Evolutionary conservation across 768 basidiomycete species (phyloP).

Genomic region (Boletellus emodensis): DNA sequence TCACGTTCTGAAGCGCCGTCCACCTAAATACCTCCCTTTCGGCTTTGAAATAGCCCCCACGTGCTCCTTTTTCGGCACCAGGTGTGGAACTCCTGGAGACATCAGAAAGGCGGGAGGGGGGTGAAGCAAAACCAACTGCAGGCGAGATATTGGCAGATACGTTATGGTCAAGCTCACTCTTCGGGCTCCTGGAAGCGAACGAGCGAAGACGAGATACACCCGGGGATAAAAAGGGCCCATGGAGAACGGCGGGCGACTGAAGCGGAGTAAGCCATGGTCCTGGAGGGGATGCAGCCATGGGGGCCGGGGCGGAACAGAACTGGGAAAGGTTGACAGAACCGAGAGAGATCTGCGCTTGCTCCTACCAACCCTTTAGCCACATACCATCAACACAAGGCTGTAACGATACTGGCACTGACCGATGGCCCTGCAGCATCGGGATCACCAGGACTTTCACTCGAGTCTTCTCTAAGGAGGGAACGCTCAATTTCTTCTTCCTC

Average conservation of each 20-base stretch:
- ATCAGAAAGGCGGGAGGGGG: constrained; percentile 64
- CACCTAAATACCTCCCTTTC: constrained; percentile 69
- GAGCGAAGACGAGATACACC: constrained; percentile 81
- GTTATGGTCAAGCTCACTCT: constrained; percentile 39
- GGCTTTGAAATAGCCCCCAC: constrained; percentile 18
- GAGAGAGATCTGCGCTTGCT: constrained; percentile 36
- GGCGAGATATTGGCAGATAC: constrained; percentile 42
- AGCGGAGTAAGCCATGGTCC: constrained; percentile 1
- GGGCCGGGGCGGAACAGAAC: constrained; percentile 31
- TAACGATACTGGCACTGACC: constrained; percentile 29
- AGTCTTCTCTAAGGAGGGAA: constrained; percentile 41
- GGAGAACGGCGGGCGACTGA: constrained; percentile 5
- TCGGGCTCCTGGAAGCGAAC: constrained; percentile 46
- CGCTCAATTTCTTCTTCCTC: constrained; percentile 44
- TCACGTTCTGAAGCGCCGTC: constrained; percentile 61
- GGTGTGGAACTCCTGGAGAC: constrained; percentile 66
- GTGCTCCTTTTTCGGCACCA: constrained; percentile 30
- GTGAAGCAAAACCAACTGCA: constrained; percentile 45
- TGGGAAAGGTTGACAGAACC: constrained; percentile 40
- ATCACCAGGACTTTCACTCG: constrained; percentile 29
- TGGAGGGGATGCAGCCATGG: constrained; percentile 37
- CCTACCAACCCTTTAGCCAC: constrained; percentile 25
- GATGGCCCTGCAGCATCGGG: constrained; percentile 16
- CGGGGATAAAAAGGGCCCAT: constrained; percentile 64
- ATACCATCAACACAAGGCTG: constrained; percentile 16